phyloP scores from a whole-genome alignment of 495 filamentous ascomycete genomes.

The Astrothelium macrocarpum region DNA sequence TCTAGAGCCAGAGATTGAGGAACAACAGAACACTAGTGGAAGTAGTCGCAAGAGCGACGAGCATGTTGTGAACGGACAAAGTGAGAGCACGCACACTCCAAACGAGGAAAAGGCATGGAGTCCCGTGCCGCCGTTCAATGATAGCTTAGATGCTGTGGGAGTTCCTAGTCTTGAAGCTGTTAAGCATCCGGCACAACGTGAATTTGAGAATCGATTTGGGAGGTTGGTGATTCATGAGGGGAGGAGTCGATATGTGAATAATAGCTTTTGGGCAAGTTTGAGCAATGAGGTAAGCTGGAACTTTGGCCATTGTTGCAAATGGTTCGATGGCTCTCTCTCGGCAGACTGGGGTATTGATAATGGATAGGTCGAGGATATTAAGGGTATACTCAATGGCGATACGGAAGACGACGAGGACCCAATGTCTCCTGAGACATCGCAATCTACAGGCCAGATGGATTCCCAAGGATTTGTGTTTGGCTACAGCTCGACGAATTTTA shows the following conservation, averaged over 20 bases:
- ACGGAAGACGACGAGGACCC: constrained; percentile 61
- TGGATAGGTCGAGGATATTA: constrained; percentile 58
- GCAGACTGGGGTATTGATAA: constrained; percentile 9
- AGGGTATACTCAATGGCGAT: constrained; percentile 56
- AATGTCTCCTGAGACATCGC: constrained; percentile 45
- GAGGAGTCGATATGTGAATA: constrained; percentile 76
- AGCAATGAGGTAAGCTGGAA: constrained; percentile 58
- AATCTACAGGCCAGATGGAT: constrained; percentile 29
- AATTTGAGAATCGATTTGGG: constrained; percentile 61
- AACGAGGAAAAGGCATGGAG: neutral
- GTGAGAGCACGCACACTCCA: constrained; percentile 12
- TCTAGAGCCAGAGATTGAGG: constrained; percentile 40
- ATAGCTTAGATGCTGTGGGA: constrained; percentile 9
- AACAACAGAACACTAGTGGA: constrained; percentile 18
- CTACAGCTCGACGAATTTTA: constrained; percentile 33
- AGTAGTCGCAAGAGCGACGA: constrained; percentile 1
- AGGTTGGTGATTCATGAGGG: constrained; percentile 73
- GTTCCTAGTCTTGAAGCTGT: neutral
- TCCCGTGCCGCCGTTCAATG: constrained; percentile 7
- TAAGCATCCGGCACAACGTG: constrained; percentile 13
- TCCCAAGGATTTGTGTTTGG: constrained; percentile 56
- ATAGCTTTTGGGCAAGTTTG: constrained; percentile 79
- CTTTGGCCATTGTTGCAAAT: neutral
- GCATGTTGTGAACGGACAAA: constrained; percentile 9
- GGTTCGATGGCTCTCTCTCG: too few species aligned